phyloP scores from a whole-genome alignment of 768 basidiomycete genomes.

The Russula vinacea region DNA sequence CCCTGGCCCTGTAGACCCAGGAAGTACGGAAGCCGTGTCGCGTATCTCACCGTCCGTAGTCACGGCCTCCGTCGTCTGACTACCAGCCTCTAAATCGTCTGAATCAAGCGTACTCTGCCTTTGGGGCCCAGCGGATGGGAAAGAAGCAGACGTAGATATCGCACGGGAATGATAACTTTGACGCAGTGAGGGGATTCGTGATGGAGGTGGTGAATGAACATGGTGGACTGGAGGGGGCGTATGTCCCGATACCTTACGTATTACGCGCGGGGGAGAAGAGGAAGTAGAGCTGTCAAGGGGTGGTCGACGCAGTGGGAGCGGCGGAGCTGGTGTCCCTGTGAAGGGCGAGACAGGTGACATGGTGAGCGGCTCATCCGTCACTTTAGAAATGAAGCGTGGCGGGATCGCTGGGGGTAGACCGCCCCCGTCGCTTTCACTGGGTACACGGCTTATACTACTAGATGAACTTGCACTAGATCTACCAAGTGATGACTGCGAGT shows the following conservation, averaged over 20 bases:
- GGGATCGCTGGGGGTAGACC: constrained; percentile 17
- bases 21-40: not conserved
- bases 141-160: not conserved
- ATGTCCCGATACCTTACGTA: constrained; percentile 11
- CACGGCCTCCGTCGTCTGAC: not conserved
- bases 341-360: constrained; percentile 17
- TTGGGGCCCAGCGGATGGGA: not conserved
- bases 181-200: constrained; percentile 11
- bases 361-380: constrained; percentile 4
- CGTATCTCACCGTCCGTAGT: not conserved
- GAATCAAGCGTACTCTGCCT: not conserved
- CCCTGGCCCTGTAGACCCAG: not conserved
- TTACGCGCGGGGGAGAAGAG: not conserved
- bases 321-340: constrained; percentile 5
- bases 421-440: constrained; percentile 18
- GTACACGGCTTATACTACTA: constrained; percentile 2
- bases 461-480: constrained; percentile 9
- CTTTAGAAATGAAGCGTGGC: not conserved
- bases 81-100: constrained; percentile 4
- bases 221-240: constrained; percentile 16
- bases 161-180: not conserved
- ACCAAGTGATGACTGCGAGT: constrained; percentile 13
- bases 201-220: not conserved
- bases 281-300: not conserved
- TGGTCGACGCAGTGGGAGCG: constrained; percentile 18